Percentiles rank a stretch among this genome's conserved stretches.
Evolutionary conservation across 192 early-diverging fungal genomes (phyloP).

Genomic region (Gaertneriomyces semiglobifer): DNA sequence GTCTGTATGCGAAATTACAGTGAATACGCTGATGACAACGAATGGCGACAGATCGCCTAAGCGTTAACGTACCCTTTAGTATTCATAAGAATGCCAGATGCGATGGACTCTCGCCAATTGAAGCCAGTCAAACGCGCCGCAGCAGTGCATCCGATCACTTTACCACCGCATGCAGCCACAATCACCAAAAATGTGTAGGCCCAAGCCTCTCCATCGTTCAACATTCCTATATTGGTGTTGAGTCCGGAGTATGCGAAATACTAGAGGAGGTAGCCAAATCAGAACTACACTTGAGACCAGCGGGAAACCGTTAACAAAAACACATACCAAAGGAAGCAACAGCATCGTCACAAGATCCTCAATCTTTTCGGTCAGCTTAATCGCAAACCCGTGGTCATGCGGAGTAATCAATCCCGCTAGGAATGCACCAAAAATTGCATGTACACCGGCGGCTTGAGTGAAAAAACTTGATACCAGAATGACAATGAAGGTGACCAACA

Average conservation of each 20-base stretch:
- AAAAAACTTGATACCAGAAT: conserved; percentile 74
- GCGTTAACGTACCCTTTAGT: conserved; percentile 69
- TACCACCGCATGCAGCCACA: conserved; percentile 75
- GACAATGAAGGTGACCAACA: conserved; percentile 71
- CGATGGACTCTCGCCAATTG: conserved; percentile 77
- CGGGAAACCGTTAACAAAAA: background rate
- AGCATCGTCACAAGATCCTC: conserved; percentile 85
- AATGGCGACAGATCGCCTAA: no score
- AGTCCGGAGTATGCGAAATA: conserved; percentile 93
- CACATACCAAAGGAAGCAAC: conserved; percentile 76
- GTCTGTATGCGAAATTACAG: conserved; percentile 33
- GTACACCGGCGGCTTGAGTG: conserved; percentile 83
- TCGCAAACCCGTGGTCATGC: conserved; percentile 81
- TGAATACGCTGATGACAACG: no score
- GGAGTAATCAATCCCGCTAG: conserved; percentile 82
- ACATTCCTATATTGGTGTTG: conserved; percentile 76
- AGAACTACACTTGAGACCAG: background rate
- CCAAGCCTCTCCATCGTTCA: conserved; percentile 71
- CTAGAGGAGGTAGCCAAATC: conserved; percentile 17
- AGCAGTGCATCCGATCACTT: conserved; percentile 73
- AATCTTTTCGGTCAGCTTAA: conserved; percentile 85
- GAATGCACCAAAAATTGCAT: conserved; percentile 93
- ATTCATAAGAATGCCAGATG: conserved; percentile 91
- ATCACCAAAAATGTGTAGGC: conserved; percentile 75
- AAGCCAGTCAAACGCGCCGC: conserved; percentile 68